A percentile compares a stretch with the other conserved stretches of the same genome.
phyloP scores from a whole-genome alignment of 306 rosid species.

The Acacia acuminata region DNA sequence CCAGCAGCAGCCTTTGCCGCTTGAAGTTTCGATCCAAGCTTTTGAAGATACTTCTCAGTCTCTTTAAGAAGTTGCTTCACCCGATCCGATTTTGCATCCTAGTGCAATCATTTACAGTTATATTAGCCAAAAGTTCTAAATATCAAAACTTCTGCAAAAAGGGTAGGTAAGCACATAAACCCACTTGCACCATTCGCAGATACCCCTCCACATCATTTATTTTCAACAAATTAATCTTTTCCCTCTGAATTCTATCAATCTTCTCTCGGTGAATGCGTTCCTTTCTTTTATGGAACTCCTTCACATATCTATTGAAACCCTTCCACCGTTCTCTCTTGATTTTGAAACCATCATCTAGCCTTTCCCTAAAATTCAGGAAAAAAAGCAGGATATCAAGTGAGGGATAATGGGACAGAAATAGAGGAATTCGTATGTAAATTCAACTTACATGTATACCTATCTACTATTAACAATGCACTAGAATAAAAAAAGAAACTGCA shows the following conservation, averaged over 20 bases:
- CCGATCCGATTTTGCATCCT: constrained; percentile 99
- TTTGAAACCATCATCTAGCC: constrained; percentile 89
- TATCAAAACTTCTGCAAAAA: constrained; percentile 13
- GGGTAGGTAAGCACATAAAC: constrained; percentile 31
- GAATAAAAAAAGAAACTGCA: constrained; percentile 3
- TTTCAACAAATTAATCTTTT: constrained; percentile 94
- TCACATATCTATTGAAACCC: constrained; percentile 88
- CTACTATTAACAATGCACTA: background rate
- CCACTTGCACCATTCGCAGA: constrained; percentile 98
- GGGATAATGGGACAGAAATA: background rate
- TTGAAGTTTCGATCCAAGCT: constrained; percentile 91
- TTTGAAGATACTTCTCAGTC: constrained; percentile 98
- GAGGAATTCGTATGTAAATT: background rate
- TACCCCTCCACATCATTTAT: constrained; percentile 99
- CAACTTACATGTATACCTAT: constrained; percentile 8
- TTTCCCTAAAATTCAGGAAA: constrained; percentile 72
- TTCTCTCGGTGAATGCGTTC: constrained; percentile 98
- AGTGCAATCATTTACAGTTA: constrained; percentile 25
- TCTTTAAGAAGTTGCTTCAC: constrained; percentile 98
- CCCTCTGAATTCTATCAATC: constrained; percentile 98
- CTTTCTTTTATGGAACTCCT: constrained; percentile 95
- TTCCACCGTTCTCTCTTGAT: constrained; percentile 87
- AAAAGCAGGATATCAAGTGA: constrained; percentile 31
- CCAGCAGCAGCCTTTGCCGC: constrained; percentile 76
- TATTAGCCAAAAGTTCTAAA: constrained; percentile 6